Evolutionary conservation across 2,329 filamentous ascomycete genomes (phyloP).

Genomic region (Botryosphaeria dothidea): DNA sequence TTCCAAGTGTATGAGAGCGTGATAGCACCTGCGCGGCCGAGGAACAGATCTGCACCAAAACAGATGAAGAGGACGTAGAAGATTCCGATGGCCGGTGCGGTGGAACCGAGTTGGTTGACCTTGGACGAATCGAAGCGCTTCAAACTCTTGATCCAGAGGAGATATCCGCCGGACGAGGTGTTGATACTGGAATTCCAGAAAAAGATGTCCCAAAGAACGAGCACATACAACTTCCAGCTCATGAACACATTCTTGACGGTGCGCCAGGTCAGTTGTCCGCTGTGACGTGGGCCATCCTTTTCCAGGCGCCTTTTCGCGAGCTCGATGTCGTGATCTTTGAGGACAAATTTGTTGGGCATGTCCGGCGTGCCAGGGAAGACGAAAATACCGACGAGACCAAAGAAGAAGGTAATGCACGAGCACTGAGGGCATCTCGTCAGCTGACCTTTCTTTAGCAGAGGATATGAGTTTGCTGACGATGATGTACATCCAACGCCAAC

Average conservation of each 20-base stretch:
- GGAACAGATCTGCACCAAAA: constrained; percentile 56
- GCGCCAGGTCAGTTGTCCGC: constrained; percentile 31
- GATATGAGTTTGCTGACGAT: constrained; percentile 20
- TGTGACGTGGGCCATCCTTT: constrained; percentile 42
- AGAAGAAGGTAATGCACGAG: constrained; percentile 52
- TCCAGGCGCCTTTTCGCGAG: constrained; percentile 49
- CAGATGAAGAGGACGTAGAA: constrained; percentile 57
- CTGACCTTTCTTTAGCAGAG: too few species aligned
- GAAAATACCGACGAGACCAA: constrained; percentile 54
- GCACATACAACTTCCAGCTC: constrained; percentile 52
- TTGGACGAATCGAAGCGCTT: constrained; percentile 47
- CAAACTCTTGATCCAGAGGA: constrained; percentile 61
- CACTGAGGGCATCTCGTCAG: too few species aligned
- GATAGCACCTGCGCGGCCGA: constrained; percentile 58
- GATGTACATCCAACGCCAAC: constrained; percentile 41
- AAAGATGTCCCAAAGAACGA: constrained; percentile 54
- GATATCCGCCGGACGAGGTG: constrained; percentile 50
- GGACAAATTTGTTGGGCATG: constrained; percentile 50
- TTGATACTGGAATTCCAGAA: constrained; percentile 59
- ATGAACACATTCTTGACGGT: constrained; percentile 37
- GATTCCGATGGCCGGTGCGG: constrained; percentile 57
- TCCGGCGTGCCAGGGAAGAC: constrained; percentile 55
- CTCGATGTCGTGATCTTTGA: constrained; percentile 50
- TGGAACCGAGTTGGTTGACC: constrained; percentile 55
- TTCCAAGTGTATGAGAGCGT: constrained; percentile 54